Conservation (phyloP, 208 protist species). For the Naegleria fowleri region DNA sequence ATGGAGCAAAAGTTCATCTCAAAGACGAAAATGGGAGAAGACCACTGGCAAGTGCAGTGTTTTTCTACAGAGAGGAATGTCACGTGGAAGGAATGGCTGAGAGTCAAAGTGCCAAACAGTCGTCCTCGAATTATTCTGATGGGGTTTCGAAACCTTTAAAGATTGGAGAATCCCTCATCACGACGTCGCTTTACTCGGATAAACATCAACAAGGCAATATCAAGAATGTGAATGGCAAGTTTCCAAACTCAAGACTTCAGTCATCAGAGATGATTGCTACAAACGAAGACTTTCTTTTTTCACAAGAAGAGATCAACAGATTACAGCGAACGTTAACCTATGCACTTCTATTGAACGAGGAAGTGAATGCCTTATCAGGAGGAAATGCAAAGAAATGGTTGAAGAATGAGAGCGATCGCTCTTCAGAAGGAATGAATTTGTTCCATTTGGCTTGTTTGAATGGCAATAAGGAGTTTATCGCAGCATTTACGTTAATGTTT, state of each 20-base stretch:
- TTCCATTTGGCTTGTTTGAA: background rate
- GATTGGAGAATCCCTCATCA: background rate
- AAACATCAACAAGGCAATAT: too few relatives aligned
- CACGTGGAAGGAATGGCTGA: background rate
- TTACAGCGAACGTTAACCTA: background rate
- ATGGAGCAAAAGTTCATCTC: background rate
- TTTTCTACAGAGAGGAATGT: background rate
- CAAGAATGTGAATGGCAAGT: background rate
- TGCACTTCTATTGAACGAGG: background rate
- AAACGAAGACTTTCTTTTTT: background rate
- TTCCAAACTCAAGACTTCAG: background rate
- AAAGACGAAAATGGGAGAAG: background rate
- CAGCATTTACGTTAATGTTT: background rate
- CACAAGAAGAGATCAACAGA: background rate
- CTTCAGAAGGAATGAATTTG: background rate
- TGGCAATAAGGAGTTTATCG: background rate
- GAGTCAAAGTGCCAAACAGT: background rate
- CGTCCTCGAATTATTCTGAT: background rate
- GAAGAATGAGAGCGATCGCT: background rate
- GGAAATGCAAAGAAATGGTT: background rate
- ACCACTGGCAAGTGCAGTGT: background rate
- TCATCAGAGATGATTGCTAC: background rate
- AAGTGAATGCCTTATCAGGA: background rate
- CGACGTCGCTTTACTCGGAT: too few relatives aligned
- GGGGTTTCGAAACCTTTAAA: background rate